phyloP scores from a whole-genome alignment of 495 filamentous ascomycete genomes.

The Neurospora sp. region DNA sequence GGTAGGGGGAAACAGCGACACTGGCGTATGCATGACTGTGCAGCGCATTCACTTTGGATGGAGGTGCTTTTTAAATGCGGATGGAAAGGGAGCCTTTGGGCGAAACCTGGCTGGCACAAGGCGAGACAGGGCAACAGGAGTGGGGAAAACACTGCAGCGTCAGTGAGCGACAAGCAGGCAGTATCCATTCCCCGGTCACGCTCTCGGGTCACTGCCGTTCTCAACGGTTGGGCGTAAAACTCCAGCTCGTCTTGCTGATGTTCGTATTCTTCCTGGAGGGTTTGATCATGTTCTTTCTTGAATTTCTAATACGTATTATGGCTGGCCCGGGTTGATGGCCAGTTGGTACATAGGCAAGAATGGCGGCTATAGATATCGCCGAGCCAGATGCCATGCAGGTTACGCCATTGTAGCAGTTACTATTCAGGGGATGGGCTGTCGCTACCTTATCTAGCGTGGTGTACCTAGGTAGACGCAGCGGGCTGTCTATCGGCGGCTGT shows the following conservation, averaged over 20 bases:
- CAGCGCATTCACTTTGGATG: background rate
- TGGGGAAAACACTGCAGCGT: constrained; percentile 1
- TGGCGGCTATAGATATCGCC: background rate
- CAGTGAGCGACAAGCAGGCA: constrained; percentile 1
- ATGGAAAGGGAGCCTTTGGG: background rate
- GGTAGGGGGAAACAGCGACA: background rate
- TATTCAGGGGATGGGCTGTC: background rate
- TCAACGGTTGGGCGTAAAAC: background rate
- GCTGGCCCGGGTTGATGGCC: background rate
- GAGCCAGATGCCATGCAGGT: background rate
- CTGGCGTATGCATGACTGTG: background rate
- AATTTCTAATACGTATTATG: background rate
- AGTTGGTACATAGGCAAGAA: background rate
- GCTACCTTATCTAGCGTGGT: background rate
- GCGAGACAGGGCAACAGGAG: background rate
- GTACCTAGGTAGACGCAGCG: background rate
- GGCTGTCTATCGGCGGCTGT: background rate
- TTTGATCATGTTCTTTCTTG: background rate
- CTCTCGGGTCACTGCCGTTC: background rate
- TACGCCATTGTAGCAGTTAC: background rate
- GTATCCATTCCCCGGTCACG: constrained; percentile 2
- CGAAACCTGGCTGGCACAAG: constrained; percentile 10
- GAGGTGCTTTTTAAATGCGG: background rate
- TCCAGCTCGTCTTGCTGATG: background rate
- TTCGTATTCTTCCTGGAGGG: background rate